Conservation (phyloP, 208 protist genomes). For the Trypanosoma avium region DNA sequence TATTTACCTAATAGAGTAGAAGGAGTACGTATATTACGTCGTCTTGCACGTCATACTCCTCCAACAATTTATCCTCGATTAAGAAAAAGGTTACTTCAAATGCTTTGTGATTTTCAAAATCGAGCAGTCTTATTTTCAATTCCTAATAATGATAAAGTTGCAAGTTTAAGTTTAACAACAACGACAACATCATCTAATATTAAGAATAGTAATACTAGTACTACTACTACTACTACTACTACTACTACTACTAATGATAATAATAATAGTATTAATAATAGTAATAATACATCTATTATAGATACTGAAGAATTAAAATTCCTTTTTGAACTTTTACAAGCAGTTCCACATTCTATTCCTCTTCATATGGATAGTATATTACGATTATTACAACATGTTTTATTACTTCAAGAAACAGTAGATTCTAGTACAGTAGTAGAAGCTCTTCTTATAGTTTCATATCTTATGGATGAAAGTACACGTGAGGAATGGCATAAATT, state of each 20-base stretch:
- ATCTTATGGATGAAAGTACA: conserved; percentile 70
- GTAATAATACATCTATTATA: conserved; percentile 1
- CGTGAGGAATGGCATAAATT: conserved; percentile 59
- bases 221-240: neutral
- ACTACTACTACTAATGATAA: neutral
- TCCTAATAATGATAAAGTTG: too few species aligned
- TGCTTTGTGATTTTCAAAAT: conserved; percentile 49
- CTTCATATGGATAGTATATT: conserved; percentile 48
- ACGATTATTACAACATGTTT: conserved; percentile 34
- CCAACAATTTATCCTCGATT: conserved; percentile 66
- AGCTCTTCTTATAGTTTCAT: conserved; percentile 57
- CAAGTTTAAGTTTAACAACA: too few species aligned
- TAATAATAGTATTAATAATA: neutral
- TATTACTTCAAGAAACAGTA: conserved; percentile 32
- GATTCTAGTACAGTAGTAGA: conserved; percentile 51
- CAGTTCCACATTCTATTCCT: conserved; percentile 37
- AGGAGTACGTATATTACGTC: conserved; percentile 62
- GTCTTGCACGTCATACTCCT: conserved; percentile 52
- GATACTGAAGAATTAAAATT: conserved; percentile 28
- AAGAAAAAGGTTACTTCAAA: conserved; percentile 54
- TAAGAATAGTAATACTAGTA: conserved; percentile 1
- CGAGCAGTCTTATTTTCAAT: neutral
- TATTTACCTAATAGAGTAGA: conserved; percentile 59
- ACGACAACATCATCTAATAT: neutral
- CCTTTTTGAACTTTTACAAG: conserved; percentile 37